Percentiles rank a stretch among this genome's conserved stretches.
Evolutionary conservation across 1,284 basidiomycete species (phyloP).

Genomic region (Leccinum griseonigrum): DNA sequence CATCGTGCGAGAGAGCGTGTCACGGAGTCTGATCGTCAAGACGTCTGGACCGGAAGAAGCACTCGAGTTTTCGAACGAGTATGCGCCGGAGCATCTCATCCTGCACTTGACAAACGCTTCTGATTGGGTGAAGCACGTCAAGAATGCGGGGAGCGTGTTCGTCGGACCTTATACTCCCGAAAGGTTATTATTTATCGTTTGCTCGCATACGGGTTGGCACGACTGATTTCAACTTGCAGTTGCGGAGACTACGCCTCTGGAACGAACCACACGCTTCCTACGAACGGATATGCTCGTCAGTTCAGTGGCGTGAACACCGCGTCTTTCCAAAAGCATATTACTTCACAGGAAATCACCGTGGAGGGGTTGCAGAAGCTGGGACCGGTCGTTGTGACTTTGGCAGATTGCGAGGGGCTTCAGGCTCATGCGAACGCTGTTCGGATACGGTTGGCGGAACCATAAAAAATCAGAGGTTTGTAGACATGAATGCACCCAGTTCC

Average conservation of each 20-base stretch:
- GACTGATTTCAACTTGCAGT: constrained; percentile 39
- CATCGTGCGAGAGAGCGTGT: constrained; percentile 88
- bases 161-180: constrained; percentile 94
- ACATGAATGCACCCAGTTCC: not conserved
- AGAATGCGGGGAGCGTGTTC: constrained; percentile 96
- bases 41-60: constrained; percentile 71
- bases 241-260: constrained; percentile 99
- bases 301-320: constrained; percentile 98
- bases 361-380: constrained; percentile 81
- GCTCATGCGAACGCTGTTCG: constrained; percentile 92
- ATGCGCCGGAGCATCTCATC: constrained; percentile 96
- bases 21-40: constrained; percentile 89
- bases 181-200: constrained; percentile 52
- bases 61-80: constrained; percentile 91
- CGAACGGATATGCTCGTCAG: constrained; percentile 94
- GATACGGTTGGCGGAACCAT: constrained; percentile 48
- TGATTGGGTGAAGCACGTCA: constrained; percentile 62
- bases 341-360: constrained; percentile 86
- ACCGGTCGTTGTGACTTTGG: constrained; percentile 87
- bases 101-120: constrained; percentile 79
- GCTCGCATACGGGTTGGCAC: not conserved
- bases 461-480: not conserved
- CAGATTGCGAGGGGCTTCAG: constrained; percentile 92
- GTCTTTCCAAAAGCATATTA: constrained; percentile 99
- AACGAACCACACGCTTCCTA: constrained; percentile 96